Evolutionary conservation across 192 early-diverging fungal genomes (phyloP).

Genomic region (Gigaspora rosea): DNA sequence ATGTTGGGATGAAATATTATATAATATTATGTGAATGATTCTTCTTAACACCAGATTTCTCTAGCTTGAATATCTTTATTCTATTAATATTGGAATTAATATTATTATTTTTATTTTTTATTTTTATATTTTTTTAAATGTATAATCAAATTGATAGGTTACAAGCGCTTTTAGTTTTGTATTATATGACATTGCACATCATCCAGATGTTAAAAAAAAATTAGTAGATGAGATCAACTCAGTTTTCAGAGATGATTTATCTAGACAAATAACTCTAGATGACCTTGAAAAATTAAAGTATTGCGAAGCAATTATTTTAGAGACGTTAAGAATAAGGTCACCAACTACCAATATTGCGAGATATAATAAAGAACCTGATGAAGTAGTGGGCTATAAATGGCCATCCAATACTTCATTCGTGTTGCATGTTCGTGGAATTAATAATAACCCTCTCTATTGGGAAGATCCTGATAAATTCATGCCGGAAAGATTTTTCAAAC

Average conservation of each 20-base stretch:
- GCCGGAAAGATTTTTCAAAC: too few relatives aligned
- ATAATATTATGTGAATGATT: not conserved
- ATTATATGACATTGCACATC: constrained; percentile 3
- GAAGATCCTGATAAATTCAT: too few relatives aligned
- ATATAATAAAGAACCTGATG: too few relatives aligned
- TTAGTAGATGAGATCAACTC: not conserved
- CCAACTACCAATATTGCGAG: too few relatives aligned
- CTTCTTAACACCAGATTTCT: too few relatives aligned
- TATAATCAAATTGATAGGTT: not conserved
- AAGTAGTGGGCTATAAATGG: too few relatives aligned
- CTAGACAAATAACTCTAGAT: not conserved
- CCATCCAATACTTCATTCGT: too few relatives aligned
- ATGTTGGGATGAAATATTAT: too few relatives aligned
- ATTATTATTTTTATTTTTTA: not conserved
- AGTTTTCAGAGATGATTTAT: not conserved
- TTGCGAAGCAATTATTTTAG: not conserved
- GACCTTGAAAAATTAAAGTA: constrained; percentile 17
- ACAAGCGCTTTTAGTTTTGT: not conserved
- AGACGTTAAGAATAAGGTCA: too few relatives aligned
- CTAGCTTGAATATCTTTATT: not conserved
- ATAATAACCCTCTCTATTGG: too few relatives aligned
- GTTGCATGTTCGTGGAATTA: too few relatives aligned
- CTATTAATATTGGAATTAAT: too few relatives aligned
- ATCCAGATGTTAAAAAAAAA: not conserved
- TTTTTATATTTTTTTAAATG: not conserved